phyloP scores from a whole-genome alignment of 2,329 filamentous ascomycete species.

The Colletotrichum tabaci region DNA sequence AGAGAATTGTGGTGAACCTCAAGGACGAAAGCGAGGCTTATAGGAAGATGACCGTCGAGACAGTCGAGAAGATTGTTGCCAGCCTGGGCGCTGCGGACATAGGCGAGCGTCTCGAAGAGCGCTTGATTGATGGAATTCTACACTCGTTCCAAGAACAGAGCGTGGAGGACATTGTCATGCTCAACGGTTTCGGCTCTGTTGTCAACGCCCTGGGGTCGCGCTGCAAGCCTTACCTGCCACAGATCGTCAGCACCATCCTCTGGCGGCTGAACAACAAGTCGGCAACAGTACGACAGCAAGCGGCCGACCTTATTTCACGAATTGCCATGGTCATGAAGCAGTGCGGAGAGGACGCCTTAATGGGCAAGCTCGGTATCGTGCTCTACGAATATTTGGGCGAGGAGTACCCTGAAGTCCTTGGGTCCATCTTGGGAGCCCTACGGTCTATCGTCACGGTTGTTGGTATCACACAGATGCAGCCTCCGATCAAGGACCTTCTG shows the following conservation, averaged over 20 bases:
- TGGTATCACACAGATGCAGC: constrained; percentile 98
- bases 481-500: constrained; percentile 95
- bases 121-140: constrained; percentile 94
- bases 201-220: constrained; percentile 94
- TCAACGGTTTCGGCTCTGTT: constrained; percentile 98
- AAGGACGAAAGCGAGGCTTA: constrained; percentile 99
- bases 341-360: constrained; percentile 94
- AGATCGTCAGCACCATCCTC: constrained; percentile 96
- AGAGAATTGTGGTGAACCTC: constrained; percentile 92
- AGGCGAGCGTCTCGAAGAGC: constrained; percentile 91
- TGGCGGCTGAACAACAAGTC: constrained; percentile 99
- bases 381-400: constrained; percentile 98
- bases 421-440: constrained; percentile 94
- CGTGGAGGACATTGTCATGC: constrained; percentile 94
- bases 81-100: constrained; percentile 95
- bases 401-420: constrained; percentile 97
- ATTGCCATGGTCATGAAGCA: constrained; percentile 99
- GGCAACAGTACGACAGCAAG: constrained; percentile 95
- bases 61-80: constrained; percentile 95
- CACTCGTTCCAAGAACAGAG: constrained; percentile 98
- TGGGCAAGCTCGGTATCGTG: constrained; percentile 94
- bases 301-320: constrained; percentile 94
- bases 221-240: constrained; percentile 96
- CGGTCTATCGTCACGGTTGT: constrained; percentile 98
- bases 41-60: constrained; percentile 99